Base-by-base conservation (phyloP, 2,329 filamentous ascomycete genomes). In the Pestalotiopsis sp. region DNA sequence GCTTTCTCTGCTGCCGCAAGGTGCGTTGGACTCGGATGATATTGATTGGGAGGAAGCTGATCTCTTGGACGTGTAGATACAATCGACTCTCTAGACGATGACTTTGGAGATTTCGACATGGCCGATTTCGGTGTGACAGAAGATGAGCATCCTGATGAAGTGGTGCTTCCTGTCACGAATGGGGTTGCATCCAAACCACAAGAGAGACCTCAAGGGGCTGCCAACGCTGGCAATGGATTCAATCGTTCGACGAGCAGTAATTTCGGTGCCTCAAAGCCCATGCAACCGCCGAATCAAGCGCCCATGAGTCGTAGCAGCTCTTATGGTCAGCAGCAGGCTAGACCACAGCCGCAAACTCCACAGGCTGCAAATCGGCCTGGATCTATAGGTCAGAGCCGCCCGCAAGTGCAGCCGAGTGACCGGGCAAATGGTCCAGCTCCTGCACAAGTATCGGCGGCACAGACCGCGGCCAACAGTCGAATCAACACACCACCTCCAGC, bases 61-160 rank as follows among this genome's bases (percentile, higher is more conserved):
- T 77, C 68, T 77, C 23, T 41, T 77, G 74, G 71, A 73, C 68
- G 75, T 75, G 69, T 80, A 75, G 72, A 78, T 74, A 38, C 79
- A 70, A 70, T 72, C 65, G 68, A 77, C 70, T 66, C 77, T 38
- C 72, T 78, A 61, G 80, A 74, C 71, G 76, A 80, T 45, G 75
- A 76, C 40, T 74, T 77, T 78, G 80, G 86, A 85, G 89, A 93
- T 69, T 91, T 94, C 76, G 92, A 94, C 74, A 91, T 93, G 79
- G 91, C 88, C 65, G 92, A 94, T 78, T 94, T 95, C 76, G 90
- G 87, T 63, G 90, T 92, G 7, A 82, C 86, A 11, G 86, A 92
- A 71, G 88, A 91, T 36, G 91, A 87, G 23, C 91, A 94, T 75
- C 92, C 92, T 4, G 93, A 96, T 77, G 93, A 95, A 77, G 85